These are phyloP conservation scores for Arctium lappa DNA, from an alignment of 129 eudicot species.

Conservation along the genomic window DNA sequence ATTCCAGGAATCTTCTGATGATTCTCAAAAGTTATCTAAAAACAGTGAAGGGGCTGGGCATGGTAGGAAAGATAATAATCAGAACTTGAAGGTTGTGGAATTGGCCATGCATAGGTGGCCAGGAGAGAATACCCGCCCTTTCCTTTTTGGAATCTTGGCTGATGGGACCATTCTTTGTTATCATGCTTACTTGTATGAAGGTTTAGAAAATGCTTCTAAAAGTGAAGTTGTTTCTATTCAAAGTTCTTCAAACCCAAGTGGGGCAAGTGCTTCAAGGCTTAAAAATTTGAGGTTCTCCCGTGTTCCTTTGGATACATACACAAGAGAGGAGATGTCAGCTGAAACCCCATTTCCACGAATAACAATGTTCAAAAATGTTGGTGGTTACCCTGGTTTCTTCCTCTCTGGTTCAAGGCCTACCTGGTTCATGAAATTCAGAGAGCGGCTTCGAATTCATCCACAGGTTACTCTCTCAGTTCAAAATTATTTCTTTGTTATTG, in stretches of 20 bases:
- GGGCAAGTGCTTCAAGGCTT: constrained; percentile 65
- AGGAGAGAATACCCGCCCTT: constrained; percentile 77
- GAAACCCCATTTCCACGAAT: constrained; percentile 60
- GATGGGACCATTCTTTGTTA: constrained; percentile 95
- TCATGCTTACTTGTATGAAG: constrained; percentile 88
- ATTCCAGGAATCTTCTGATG: constrained; percentile 35
- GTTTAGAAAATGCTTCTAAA: constrained; percentile 64
- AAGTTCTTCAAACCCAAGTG: constrained; percentile 35
- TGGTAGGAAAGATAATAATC: constrained; percentile 53
- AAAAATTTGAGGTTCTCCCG: constrained; percentile 83
- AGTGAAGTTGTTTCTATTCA: constrained; percentile 47
- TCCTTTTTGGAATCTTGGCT: constrained; percentile 73
- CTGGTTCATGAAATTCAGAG: constrained; percentile 97
- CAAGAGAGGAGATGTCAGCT: constrained; percentile 65
- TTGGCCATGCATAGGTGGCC: constrained; percentile 93
- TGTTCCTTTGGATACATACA: constrained; percentile 63
- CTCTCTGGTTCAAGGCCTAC: constrained; percentile 82
- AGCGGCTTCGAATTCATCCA: constrained; percentile 90
- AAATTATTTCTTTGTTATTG: neutral
- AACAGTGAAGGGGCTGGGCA: constrained; percentile 33
- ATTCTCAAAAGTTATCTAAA: constrained; percentile 26
- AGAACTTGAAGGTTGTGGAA: constrained; percentile 70
- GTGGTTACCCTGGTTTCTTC: constrained; percentile 82
- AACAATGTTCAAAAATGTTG: constrained; percentile 72
- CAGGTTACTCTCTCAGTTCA: constrained; percentile 51